phyloP scores from a whole-genome alignment of 2,329 filamentous ascomycete genomes.

The Sporothrix protearum region DNA sequence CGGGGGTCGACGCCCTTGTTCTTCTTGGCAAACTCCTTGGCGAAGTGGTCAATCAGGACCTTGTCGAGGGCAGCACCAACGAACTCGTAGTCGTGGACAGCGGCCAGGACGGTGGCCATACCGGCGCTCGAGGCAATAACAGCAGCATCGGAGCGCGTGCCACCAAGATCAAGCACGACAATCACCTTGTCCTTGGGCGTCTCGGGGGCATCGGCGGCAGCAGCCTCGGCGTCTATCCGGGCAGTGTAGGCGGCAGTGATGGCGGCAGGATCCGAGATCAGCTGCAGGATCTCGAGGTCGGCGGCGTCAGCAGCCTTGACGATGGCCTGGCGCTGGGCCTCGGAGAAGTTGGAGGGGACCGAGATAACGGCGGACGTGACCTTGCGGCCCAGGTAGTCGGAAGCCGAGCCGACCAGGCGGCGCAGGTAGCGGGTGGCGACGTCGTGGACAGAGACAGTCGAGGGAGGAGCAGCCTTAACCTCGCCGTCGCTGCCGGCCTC shows the following conservation, averaged over 20 bases:
- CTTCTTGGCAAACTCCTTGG: constrained; percentile 99
- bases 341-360: constrained; percentile 87
- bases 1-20: constrained; percentile 79
- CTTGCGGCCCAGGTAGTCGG: constrained; percentile 77
- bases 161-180: constrained; percentile 88
- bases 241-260: constrained; percentile 90
- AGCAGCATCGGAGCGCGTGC: constrained; percentile 85
- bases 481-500: constrained; percentile 36
- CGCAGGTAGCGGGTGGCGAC: constrained; percentile 79
- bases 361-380: constrained; percentile 95
- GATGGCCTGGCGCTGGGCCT: constrained; percentile 80
- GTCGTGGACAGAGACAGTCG: constrained; percentile 72
- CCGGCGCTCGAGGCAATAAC: constrained; percentile 88
- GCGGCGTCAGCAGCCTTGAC: constrained; percentile 73
- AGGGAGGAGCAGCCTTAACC: constrained; percentile 43
- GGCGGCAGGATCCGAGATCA: constrained; percentile 87
- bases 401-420: constrained; percentile 75
- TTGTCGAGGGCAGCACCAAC: constrained; percentile 82
- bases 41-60: constrained; percentile 90
- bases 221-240: constrained; percentile 71
- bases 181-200: constrained; percentile 79
- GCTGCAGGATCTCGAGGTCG: constrained; percentile 83
- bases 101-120: constrained; percentile 93
- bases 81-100: constrained; percentile 92
- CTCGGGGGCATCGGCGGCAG: constrained; percentile 84